These are phyloP conservation scores for Omphalea diandra DNA, from an alignment of 441 rosid genomes.

Conservation along the genomic window DNA sequence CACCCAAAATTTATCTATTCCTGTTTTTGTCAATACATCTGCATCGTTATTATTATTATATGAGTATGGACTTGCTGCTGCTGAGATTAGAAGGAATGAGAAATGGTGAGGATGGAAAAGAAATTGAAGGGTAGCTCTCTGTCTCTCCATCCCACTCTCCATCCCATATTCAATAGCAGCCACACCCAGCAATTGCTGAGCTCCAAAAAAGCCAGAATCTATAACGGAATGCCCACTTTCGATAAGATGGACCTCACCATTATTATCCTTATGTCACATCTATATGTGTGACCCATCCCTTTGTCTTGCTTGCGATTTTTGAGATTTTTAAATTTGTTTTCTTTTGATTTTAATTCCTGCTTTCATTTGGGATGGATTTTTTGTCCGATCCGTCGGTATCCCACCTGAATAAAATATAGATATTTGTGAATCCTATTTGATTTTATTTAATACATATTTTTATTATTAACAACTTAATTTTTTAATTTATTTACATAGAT, in stretches of 20 bases:
- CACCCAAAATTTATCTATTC: background rate
- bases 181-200: conserved; percentile 27
- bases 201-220: conserved; percentile 37
- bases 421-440: no score
- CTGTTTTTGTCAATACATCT: background rate
- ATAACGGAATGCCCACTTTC: conserved; percentile 26
- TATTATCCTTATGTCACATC: conserved; percentile 33
- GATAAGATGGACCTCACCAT: conserved; percentile 40
- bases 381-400: no score
- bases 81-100: conserved; percentile 13
- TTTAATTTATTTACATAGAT: no score
- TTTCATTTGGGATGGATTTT: no score
- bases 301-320: conserved; percentile 8
- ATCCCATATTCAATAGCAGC: conserved; percentile 21
- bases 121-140: conserved; percentile 6
- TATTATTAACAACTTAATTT: no score
- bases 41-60: background rate
- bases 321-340: background rate
- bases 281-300: conserved; percentile 11
- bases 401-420: no score
- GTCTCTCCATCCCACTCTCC: background rate
- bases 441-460: no score
- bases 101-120: background rate
- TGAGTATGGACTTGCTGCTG: background rate
- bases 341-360: no score